Evolutionary conservation across 768 basidiomycete genomes (phyloP), one percentile per base, ranked within the genome.

Genomic region (Panus rudis): DNA sequence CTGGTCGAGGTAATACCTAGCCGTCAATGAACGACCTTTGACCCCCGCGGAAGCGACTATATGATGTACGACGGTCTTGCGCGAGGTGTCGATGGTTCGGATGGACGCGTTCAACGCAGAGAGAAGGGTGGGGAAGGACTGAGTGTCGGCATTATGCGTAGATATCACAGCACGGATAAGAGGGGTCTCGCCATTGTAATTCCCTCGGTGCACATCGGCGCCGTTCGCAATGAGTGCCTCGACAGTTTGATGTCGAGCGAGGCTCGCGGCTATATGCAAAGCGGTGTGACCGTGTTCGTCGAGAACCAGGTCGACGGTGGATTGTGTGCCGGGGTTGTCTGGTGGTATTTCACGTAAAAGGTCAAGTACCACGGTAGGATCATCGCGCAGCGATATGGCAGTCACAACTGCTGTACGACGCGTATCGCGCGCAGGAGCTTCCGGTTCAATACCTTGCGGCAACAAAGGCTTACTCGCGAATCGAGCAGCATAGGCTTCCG

Each of bases 201-300:
- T 98, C 2, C 96, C 96, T 6, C 91, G 78, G 53, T 91, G 78
- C 13, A 91, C 69, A 60, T 98, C 93, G 2, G 93, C 91, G 23
- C 92, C 92, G 35, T 72, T 69, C 2, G 66, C 65, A 45, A 97
- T 72, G 26, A 99, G 73, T 8, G 79, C 76, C 20, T 78, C 75
- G 14, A 89, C 75, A 25, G 75, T 78, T 20, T 72, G 68, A 38
- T 78, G 72, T 17, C 88, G 76, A 0, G 82, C 88, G 39, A 97
- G 71, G 33, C 92, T 88, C 5, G 92, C 82, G 1, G 96, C 93
- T 48, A 97, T 75, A 60, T 99, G 96, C 12, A 99, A 71, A 8
- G 93, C 85, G 0, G 92, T 91, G 61, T 99, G 96, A 0, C 91
- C 90, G 54, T 92, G 85, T 50, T 96, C 90, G 54, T 99, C 96